A percentile compares a stretch with the other conserved stretches of the same genome.
phyloP scores from a whole-genome alignment of 1,139 yeast genomes.

The Kurtzmaniella natalensis region DNA sequence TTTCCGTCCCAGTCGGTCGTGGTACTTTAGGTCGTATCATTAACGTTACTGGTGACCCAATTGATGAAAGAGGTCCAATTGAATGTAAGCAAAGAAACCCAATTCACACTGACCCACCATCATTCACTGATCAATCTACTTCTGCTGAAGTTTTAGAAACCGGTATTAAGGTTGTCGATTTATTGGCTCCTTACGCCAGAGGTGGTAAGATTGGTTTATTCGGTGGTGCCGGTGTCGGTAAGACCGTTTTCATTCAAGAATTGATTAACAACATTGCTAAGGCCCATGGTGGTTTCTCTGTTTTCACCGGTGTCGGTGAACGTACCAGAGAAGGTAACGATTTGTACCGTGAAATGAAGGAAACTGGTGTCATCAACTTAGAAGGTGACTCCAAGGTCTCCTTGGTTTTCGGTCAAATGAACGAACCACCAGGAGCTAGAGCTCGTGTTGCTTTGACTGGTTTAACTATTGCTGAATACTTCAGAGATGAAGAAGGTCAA shows the following conservation, averaged over 20 bases:
- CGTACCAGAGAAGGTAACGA: constrained; percentile 99
- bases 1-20: constrained; percentile 98
- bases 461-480: constrained; percentile 99
- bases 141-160: constrained; percentile 98
- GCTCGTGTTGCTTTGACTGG: constrained; percentile 99
- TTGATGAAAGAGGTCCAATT: constrained; percentile 99
- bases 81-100: constrained; percentile 90
- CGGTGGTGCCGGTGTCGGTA: constrained; percentile 99
- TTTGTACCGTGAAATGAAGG: constrained; percentile 99
- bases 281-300: constrained; percentile 99
- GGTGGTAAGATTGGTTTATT: constrained; percentile 99
- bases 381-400: constrained; percentile 99
- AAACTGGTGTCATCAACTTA: constrained; percentile 98
- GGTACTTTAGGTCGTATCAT: constrained; percentile 98
- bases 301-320: constrained; percentile 99
- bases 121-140: constrained; percentile 95
- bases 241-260: constrained; percentile 99
- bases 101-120: constrained; percentile 97
- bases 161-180: constrained; percentile 99
- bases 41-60: constrained; percentile 99
- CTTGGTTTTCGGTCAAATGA: constrained; percentile 99
- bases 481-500: constrained; percentile 99
- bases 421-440: constrained; percentile 99
- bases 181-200: constrained; percentile 99
- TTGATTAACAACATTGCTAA: constrained; percentile 99